Percentiles rank a stretch among this genome's conserved stretches.
phyloP scores from a whole-genome alignment of 352 stramenopile genomes.

The Pythium aristosporum region DNA sequence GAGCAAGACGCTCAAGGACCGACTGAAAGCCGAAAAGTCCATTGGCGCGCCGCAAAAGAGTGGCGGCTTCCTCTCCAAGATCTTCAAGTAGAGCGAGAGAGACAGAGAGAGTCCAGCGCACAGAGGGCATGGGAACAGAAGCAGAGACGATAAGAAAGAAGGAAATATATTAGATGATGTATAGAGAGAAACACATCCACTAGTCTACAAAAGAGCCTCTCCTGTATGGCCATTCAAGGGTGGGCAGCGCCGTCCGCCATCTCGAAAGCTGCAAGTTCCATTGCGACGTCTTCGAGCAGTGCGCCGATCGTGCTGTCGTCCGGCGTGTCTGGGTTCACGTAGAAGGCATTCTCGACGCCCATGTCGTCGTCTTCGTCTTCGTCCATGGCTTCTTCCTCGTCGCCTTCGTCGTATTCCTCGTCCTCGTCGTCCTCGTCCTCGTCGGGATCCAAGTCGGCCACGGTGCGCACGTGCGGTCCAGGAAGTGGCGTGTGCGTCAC shows the following conservation, averaged over 20 bases:
- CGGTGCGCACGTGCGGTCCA: constrained; percentile 57
- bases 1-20: constrained; percentile 74
- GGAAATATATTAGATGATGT: constrained; percentile 20
- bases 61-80: constrained; percentile 70
- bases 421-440: constrained; percentile 36
- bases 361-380: constrained; percentile 22
- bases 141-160: background rate
- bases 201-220: no score
- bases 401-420: constrained; percentile 29
- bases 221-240: background rate
- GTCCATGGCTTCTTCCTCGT: constrained; percentile 23
- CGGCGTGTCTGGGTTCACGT: constrained; percentile 22
- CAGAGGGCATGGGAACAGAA: no score
- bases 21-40: constrained; percentile 61
- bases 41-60: constrained; percentile 39
- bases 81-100: constrained; percentile 31
- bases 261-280: constrained; percentile 65
- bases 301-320: constrained; percentile 42
- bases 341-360: constrained; percentile 37
- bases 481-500: constrained; percentile 55
- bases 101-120: no score
- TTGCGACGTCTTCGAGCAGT: constrained; percentile 67
- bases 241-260: constrained; percentile 11
- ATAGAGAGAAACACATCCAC: background rate
- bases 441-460: constrained; percentile 53